Base-by-base conservation (phyloP, 345 rosid species). In the Ceriops zippeliana region DNA sequence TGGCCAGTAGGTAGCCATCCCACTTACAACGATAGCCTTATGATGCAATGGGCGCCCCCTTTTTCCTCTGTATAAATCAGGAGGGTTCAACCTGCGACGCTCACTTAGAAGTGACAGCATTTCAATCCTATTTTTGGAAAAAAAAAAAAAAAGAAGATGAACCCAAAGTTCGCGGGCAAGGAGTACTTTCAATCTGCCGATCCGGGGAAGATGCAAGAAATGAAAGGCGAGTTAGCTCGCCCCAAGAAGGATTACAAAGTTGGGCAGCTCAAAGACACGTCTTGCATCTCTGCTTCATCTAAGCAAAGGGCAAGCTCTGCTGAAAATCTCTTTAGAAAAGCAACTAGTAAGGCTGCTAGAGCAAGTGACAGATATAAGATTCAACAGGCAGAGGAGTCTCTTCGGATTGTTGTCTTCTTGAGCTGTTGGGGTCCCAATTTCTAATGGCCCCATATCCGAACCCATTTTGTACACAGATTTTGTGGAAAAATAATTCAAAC, bases 351-450 rank as follows among this genome's bases (percentile, higher is more conserved):
- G 17, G 16, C 70, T 56, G 66, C 66, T 59, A 47, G 60, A 59
- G 73, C 24, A 4, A 34, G 57, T 5, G 42, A 59, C 24, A 70
- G 53, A 30, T 53, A 51, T 28, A 75, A 64, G 79, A 64, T 61
- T 68, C 75, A 78, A 65, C 72, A 80, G 69, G 72, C 87, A 17
- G 84, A 85, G 38, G 86, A 87, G 76, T 80, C 89, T 1, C 30
- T 81, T 47, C 52, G 89, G 69, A 72, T 65, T 42, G 80, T 87
- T 71, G 78, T 83, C 83, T 82, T 76, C 74, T 74, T 85, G 79
- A 83, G 89, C 72, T 71, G 83, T 42, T 83, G 87, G 91, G 83
- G 83, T 70, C 87, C 86, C 11, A 75, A 65, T 54, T 34, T 73
- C 19, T 13, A 42, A 42, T 1, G 49, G 49, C 15, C 83, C 80